Evolutionary conservation across 2,329 filamentous ascomycete species (phyloP).

Genomic region (Diplodia mutila): DNA sequence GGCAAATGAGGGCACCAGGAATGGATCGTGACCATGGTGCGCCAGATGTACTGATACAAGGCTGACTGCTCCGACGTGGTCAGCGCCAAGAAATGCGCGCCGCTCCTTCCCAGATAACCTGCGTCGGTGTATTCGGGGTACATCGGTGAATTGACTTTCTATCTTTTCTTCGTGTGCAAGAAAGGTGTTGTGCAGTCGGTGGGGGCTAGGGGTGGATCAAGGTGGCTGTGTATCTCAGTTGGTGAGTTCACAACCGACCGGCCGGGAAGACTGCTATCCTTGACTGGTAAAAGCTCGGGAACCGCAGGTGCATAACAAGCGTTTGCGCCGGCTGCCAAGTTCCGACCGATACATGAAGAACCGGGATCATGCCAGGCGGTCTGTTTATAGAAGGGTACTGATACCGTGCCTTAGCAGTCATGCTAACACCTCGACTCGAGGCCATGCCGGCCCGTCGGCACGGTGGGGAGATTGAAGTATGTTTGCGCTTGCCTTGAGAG

Average conservation of each 20-base stretch:
- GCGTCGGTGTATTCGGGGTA: background rate
- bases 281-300: background rate
- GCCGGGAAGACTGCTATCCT: background rate
- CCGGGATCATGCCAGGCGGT: background rate
- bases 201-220: background rate
- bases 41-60: background rate
- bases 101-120: background rate
- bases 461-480: no score
- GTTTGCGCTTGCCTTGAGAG: no score
- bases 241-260: background rate
- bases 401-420: no score
- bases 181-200: background rate
- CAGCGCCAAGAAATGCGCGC: background rate
- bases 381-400: background rate
- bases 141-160: background rate
- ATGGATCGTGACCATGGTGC: background rate
- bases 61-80: background rate
- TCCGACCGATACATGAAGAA: background rate
- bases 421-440: background rate
- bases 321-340: background rate
- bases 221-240: constrained; percentile 7
- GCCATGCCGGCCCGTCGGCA: no score
- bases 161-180: background rate
- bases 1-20: no score
- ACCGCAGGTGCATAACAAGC: background rate